Evolutionary conservation across 345 rosid species (phyloP), one percentile per base, ranked within the genome.

Genomic region (Orychophragmus violaceus): DNA sequence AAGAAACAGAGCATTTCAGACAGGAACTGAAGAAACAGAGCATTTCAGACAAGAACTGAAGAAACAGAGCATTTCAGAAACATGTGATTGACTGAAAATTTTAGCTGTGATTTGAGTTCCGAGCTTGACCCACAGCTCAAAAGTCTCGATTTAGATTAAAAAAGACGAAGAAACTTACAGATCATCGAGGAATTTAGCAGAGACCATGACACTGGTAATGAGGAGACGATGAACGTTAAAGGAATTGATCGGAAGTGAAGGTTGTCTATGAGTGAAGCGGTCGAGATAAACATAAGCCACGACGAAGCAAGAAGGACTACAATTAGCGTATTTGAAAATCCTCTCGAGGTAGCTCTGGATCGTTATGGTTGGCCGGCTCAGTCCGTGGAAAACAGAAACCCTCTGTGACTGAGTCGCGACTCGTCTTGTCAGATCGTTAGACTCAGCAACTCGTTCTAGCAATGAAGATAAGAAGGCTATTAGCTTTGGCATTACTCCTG

Each of bases 121-220:
- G 29, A 68, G 27, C 36, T 48, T 2, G 46, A 46, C 23, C 49
- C 41, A 17, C 9, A 3, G 48, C 8, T 68, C 5, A 48, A 0
- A 18, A 19, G 27, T 1, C 3, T 36, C 1, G 0, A 32, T 14
- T 51, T 44, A 11, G 23, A 23, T 23, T 1, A 8, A 18, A 5
- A n/a, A 1, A 12, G n/a, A 5, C 0, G 0, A 2, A 36, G 65
- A 42, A 71, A 79, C 95, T 83, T 69, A 89, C 97, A 78, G 79
- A 75, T 92, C 98, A 75, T 92, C 98, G 87, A 92, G 81, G 83
- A 92, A 92, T 79, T 92, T 89, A 23, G 89, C 95, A 35, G 95
- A 76, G 23, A 87, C 83, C 89, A 92, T 75, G 75, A 92, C 89
- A 66, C 96, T 92, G 3, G 98, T 85, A 32, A 92, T 81, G 57